A percentile compares a stretch with the other conserved stretches of the same genome.
Evolutionary conservation across 768 basidiomycete species (phyloP).

Genomic region (Auricularia auricula-judae): DNA sequence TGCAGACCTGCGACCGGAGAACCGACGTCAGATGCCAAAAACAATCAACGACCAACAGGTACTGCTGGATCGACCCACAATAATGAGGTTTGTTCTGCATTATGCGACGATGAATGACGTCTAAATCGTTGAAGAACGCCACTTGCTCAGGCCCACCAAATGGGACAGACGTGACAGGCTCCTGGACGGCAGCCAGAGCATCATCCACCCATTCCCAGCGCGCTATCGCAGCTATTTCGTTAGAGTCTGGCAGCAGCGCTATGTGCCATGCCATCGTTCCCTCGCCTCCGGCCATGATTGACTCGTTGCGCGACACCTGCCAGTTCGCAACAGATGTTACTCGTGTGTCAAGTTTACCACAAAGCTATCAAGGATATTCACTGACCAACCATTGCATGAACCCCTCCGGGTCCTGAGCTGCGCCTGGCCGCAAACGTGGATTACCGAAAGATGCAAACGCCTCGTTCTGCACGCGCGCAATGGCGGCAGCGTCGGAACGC

Average conservation of each 20-base stretch:
- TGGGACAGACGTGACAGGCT: not conserved
- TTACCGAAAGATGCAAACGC: not conserved
- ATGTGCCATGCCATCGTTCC: not conserved
- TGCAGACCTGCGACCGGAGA: not conserved
- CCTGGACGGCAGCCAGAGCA: not conserved
- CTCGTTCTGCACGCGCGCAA: not conserved
- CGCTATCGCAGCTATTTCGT: not conserved
- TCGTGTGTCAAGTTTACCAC: too few species aligned
- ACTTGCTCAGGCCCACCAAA: not conserved
- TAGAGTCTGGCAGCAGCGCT: not conserved
- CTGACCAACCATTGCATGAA: not conserved
- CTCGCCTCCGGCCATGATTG: not conserved
- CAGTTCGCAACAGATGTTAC: not conserved
- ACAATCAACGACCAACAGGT: not conserved
- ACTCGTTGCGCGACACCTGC: not conserved
- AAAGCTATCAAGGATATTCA: not conserved
- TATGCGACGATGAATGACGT: not conserved
- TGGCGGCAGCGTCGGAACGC: not conserved
- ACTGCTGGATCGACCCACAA: not conserved
- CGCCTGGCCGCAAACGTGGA: not conserved
- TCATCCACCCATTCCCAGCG: not conserved
- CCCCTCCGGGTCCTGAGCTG: not conserved
- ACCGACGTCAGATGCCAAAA: not conserved
- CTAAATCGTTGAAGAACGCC: not conserved
- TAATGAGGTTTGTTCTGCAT: not conserved